Conservation (phyloP, 2,329 filamentous ascomycete genomes). For the Paecilomyces fulvus region DNA sequence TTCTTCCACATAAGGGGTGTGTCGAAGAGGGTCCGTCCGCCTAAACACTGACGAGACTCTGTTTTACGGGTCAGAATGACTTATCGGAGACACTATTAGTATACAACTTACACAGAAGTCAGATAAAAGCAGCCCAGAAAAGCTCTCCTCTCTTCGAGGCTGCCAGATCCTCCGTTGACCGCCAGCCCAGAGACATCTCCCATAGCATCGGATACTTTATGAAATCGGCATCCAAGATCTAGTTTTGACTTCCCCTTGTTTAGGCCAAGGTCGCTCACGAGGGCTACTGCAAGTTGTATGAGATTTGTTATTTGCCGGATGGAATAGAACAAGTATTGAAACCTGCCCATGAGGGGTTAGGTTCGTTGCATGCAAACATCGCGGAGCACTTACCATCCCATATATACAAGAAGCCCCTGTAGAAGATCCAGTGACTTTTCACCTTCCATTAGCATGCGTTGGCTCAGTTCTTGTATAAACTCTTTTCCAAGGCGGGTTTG, state of each 20-base stretch:
- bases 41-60: neutral
- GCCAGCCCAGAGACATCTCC: neutral
- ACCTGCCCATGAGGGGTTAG: neutral
- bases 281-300: constrained; percentile 22
- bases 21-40: neutral
- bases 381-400: constrained; percentile 17
- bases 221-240: neutral
- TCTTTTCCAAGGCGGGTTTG: constrained; percentile 17
- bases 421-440: constrained; percentile 25
- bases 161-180: neutral
- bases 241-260: constrained; percentile 4
- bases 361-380: neutral
- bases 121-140: constrained; percentile 4
- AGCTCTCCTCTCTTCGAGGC: constrained; percentile 2
- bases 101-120: neutral
- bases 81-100: neutral
- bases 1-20: constrained; percentile 4
- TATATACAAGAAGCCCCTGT: constrained; percentile 24
- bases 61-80: neutral
- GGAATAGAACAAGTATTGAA: neutral
- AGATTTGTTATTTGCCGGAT: constrained; percentile 15
- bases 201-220: constrained; percentile 1
- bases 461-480: constrained; percentile 17
- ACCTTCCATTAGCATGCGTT: constrained; percentile 16
- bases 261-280: constrained; percentile 21